Conservation (phyloP, 352 stramenopile species). For the Pythium dissotocum region DNA sequence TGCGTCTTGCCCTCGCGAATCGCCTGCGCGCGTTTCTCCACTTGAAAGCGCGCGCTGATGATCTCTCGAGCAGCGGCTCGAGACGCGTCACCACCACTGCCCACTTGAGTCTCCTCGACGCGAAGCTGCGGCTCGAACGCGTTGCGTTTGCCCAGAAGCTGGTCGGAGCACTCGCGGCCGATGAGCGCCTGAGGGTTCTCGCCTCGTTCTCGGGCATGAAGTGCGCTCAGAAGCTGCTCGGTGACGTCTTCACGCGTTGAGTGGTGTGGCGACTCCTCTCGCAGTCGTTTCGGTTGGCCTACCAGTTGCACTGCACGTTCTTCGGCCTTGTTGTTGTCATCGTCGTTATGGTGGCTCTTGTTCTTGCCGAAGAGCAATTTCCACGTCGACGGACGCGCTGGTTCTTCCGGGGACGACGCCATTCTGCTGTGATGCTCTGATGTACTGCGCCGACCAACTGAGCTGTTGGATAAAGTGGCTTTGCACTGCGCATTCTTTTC, state of each 20-base stretch:
- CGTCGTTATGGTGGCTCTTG: slow-evolving; percentile 18
- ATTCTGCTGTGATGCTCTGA: slow-evolving; percentile 3
- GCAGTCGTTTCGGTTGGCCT: neutral
- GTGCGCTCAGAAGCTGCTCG: slow-evolving; percentile 38
- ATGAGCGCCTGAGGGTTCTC: slow-evolving; percentile 33
- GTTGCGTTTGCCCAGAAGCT: slow-evolving; percentile 58
- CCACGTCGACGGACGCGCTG: slow-evolving; percentile 45
- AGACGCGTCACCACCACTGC: neutral
- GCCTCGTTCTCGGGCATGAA: slow-evolving; percentile 27
- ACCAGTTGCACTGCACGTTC: neutral
- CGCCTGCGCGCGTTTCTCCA: slow-evolving; percentile 42
- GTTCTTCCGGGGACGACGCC: slow-evolving; percentile 30
- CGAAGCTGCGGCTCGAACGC: slow-evolving; percentile 41
- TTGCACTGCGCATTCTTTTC: neutral
- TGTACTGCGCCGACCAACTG: neutral
- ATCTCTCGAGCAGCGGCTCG: slow-evolving; percentile 40
- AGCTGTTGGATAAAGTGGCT: neutral
- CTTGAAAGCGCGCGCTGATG: slow-evolving; percentile 42
- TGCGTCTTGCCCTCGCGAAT: slow-evolving; percentile 32
- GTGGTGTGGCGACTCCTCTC: neutral
- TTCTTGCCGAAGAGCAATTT: slow-evolving; percentile 58
- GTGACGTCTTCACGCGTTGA: slow-evolving; percentile 25
- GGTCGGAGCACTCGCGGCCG: slow-evolving; percentile 48
- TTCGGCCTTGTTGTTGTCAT: slow-evolving; percentile 9
- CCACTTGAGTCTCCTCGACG: neutral